These are phyloP conservation scores for Malus fusca DNA, from an alignment of 306 rosid species.

Conservation along the genomic window DNA sequence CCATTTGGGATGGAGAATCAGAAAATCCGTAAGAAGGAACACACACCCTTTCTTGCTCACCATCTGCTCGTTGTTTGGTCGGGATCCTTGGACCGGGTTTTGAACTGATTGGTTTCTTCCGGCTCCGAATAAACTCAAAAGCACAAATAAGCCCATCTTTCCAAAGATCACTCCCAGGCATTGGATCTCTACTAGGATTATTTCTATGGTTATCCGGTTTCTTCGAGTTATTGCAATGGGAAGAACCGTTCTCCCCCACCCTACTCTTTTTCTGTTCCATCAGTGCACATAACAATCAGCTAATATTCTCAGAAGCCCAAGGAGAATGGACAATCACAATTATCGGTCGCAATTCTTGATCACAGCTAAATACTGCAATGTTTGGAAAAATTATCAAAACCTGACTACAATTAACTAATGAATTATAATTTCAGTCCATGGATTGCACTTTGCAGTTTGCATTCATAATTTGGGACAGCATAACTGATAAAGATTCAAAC, in stretches of 20 bases:
- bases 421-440: neutral
- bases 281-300: slow-evolving; percentile 9
- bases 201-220: slow-evolving; percentile 34
- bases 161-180: slow-evolving; percentile 61
- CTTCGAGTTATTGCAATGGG: slow-evolving; percentile 23
- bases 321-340: neutral
- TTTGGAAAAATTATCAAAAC: neutral
- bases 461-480: neutral
- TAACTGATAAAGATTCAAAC: neutral
- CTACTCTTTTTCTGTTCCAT: slow-evolving; percentile 31
- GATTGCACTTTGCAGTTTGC: neutral
- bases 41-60: slow-evolving; percentile 18
- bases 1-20: slow-evolving; percentile 20
- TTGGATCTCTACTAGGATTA: slow-evolving; percentile 33
- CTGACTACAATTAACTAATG: neutral
- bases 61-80: slow-evolving; percentile 25
- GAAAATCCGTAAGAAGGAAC: slow-evolving; percentile 29
- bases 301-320: neutral
- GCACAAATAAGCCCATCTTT: slow-evolving; percentile 86
- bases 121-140: slow-evolving; percentile 59
- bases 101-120: slow-evolving; percentile 26
- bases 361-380: neutral
- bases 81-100: slow-evolving; percentile 27
- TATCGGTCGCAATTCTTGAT: neutral
- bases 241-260: slow-evolving; percentile 17